A percentile compares a stretch with the other conserved stretches of the same genome.
Evolutionary conservation across 176 grass and related monocot genomes (phyloP).

Genomic region (Carex kokanica): DNA sequence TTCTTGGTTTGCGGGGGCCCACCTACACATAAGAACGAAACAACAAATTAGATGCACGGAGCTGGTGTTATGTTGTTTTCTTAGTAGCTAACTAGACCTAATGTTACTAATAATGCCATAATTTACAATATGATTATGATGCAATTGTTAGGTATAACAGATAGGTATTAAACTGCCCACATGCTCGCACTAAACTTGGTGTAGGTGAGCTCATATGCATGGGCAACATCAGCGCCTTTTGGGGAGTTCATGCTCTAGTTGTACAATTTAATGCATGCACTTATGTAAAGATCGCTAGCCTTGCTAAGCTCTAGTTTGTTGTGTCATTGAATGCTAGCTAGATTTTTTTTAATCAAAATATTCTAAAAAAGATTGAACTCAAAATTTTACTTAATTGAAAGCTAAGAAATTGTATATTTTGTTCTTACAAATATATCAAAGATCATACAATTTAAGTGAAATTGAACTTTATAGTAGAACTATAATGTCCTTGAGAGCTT

Average conservation of each 20-base stretch:
- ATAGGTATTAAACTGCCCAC: conserved; percentile 26
- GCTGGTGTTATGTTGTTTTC: conserved; percentile 34
- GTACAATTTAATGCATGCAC: conserved; percentile 13
- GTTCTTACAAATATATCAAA: background rate
- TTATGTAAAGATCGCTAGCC: background rate
- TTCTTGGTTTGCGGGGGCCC: background rate
- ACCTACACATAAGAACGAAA: background rate
- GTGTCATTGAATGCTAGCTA: background rate
- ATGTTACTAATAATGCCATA: conserved; percentile 28
- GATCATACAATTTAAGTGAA: background rate
- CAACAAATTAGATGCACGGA: conserved; percentile 8
- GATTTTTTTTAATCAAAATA: background rate
- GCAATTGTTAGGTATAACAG: conserved; percentile 29
- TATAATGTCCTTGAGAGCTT: too few relatives aligned
- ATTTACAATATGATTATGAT: conserved; percentile 16
- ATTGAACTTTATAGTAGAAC: too few relatives aligned
- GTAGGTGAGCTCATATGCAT: conserved; percentile 22
- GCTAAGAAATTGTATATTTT: background rate
- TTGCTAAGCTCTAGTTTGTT: background rate
- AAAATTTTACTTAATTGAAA: background rate
- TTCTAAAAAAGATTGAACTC: background rate
- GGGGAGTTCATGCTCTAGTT: background rate
- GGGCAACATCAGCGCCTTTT: background rate
- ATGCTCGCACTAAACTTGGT: conserved; percentile 10
- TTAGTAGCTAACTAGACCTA: conserved; percentile 26